phyloP scores from a whole-genome alignment of 768 basidiomycete genomes.

The Boletus speciosus region DNA sequence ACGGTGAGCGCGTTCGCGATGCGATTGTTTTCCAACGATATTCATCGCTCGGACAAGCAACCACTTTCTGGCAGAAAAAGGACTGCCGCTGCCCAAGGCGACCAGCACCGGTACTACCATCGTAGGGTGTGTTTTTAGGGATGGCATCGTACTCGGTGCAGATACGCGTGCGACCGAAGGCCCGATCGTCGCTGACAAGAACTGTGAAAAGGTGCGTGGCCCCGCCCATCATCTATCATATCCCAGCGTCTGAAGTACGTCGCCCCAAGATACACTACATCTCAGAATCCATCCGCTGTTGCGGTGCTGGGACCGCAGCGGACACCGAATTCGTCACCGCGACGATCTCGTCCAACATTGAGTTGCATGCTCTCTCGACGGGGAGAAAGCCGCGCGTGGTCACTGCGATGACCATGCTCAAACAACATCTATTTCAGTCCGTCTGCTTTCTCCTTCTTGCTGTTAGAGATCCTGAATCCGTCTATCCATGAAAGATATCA shows the following conservation, averaged over 20 bases:
- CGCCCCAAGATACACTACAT: constrained; percentile 92
- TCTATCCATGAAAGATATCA: constrained; percentile 59
- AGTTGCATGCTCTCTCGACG: constrained; percentile 85
- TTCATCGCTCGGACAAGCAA: constrained; percentile 45
- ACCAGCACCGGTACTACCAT: constrained; percentile 97
- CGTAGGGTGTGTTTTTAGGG: constrained; percentile 90
- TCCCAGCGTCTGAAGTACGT: neutral
- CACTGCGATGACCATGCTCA: constrained; percentile 98
- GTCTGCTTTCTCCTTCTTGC: constrained; percentile 14
- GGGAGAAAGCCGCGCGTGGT: constrained; percentile 91
- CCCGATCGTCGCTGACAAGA: constrained; percentile 95
- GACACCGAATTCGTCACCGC: constrained; percentile 96
- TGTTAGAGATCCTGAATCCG: neutral
- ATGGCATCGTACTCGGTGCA: constrained; percentile 92
- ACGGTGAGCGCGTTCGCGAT: constrained; percentile 42
- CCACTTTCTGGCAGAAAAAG: constrained; percentile 65
- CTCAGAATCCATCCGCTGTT: constrained; percentile 92
- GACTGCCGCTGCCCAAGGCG: constrained; percentile 73
- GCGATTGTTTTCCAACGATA: neutral
- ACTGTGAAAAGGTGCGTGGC: constrained; percentile 90
- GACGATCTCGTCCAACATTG: constrained; percentile 93
- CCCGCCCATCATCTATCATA: neutral
- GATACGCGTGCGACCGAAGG: constrained; percentile 97
- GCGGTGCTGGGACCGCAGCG: constrained; percentile 98
- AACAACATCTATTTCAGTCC: constrained; percentile 91